phyloP scores from a whole-genome alignment of 441 rosid species.

The Erodium moschatum region DNA sequence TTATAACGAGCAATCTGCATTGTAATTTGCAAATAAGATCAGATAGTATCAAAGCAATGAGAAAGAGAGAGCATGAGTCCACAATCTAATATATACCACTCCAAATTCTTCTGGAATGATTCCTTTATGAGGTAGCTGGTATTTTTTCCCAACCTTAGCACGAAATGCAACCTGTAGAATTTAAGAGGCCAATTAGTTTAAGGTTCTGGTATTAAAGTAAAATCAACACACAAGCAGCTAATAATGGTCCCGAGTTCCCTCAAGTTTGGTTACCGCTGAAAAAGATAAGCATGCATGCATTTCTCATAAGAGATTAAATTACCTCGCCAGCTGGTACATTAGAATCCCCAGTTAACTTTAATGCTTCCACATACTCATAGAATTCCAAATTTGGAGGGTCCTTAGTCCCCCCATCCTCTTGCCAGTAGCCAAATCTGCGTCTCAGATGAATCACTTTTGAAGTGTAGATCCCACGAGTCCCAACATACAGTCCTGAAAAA shows the following conservation, averaged over 20 bases:
- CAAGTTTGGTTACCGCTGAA: not conserved
- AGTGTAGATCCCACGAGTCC: conserved; percentile 73
- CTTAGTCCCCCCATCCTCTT: conserved; percentile 47
- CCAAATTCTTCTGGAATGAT: conserved; percentile 96
- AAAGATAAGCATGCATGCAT: not conserved
- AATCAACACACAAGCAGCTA: not conserved
- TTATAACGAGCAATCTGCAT: conserved; percentile 79
- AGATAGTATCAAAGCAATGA: conserved; percentile 11
- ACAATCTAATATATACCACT: conserved; percentile 46
- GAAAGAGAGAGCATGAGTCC: conserved; percentile 1
- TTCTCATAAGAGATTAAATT: conserved; percentile 13
- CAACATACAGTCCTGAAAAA: conserved; percentile 72
- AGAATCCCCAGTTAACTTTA: conserved; percentile 84
- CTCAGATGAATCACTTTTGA: conserved; percentile 83
- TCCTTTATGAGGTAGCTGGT: conserved; percentile 91
- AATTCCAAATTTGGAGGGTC: conserved; percentile 59
- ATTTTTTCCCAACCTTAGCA: conserved; percentile 82
- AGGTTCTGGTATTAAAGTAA: not conserved
- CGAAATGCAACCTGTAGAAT: conserved; percentile 78
- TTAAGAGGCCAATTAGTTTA: not conserved
- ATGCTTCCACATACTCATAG: conserved; percentile 90
- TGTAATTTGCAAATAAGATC: conserved; percentile 13
- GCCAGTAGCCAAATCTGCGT: conserved; percentile 86
- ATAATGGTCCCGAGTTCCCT: not conserved
- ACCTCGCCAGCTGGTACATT: conserved; percentile 97